Percentiles rank a stretch among this genome's conserved stretches.
phyloP scores from a whole-genome alignment of 2,329 filamentous ascomycete genomes.

The Arthrobotrys sphaeroides region DNA sequence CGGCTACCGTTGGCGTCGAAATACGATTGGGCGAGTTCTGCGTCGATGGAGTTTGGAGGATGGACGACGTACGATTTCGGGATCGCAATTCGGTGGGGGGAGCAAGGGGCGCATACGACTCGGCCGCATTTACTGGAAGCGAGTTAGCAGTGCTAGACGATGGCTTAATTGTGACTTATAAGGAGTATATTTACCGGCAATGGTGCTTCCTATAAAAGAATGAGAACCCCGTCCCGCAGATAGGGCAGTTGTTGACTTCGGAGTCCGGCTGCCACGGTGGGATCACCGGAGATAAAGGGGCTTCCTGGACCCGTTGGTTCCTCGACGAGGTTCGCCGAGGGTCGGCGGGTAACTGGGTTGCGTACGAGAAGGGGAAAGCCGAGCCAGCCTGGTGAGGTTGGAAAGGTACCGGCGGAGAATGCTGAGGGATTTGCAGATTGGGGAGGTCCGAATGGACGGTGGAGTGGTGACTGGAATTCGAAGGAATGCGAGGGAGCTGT shows the following conservation, averaged over 20 bases:
- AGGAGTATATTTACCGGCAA: conserved; percentile 55
- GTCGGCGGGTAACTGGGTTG: conserved; percentile 19
- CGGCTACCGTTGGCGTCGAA: conserved; percentile 18
- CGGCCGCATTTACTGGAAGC: conserved; percentile 57
- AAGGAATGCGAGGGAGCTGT: conserved; percentile 20
- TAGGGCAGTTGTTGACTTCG: conserved; percentile 56
- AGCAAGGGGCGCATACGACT: conserved; percentile 58
- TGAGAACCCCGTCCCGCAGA: conserved; percentile 56
- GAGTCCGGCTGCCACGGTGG: conserved; percentile 58
- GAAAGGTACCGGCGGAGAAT: conserved; percentile 35
- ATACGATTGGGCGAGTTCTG: conserved; percentile 26
- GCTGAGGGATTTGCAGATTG: conserved; percentile 36
- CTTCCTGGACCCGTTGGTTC: conserved; percentile 1
- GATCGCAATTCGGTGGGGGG: conserved; percentile 57
- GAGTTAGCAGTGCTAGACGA: too few species aligned
- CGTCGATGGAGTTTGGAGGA: conserved; percentile 51
- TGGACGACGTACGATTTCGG: conserved; percentile 58
- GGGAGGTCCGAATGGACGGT: conserved; percentile 19
- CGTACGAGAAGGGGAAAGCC: conserved; percentile 28
- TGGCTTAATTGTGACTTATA: too few species aligned
- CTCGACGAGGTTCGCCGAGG: conserved; percentile 7
- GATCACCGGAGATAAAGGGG: conserved; percentile 43
- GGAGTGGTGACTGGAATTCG: conserved; percentile 33
- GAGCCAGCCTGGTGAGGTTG: conserved; percentile 42
- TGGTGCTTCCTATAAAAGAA: conserved; percentile 59